These are phyloP conservation scores for Solanum medicagineum DNA, from an alignment of 257 asterid species.

Conservation along the genomic window DNA sequence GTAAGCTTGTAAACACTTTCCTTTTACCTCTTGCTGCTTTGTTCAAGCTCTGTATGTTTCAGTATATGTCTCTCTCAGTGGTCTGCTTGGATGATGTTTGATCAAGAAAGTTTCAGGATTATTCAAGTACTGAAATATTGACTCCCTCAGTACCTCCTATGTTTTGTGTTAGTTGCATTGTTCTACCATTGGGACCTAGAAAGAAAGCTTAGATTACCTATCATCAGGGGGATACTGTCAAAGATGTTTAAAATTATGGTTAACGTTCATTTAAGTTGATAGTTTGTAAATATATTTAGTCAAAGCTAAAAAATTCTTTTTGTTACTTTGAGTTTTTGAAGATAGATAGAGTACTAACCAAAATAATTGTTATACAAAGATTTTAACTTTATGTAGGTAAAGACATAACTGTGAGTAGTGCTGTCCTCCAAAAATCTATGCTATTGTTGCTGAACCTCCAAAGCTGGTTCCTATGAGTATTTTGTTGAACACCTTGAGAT, in stretches of 20 bases:
- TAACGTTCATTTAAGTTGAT: not conserved
- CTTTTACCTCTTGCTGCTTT: not conserved
- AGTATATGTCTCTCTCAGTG: not conserved
- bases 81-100: not conserved
- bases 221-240: not conserved
- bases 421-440: not conserved
- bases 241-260: not conserved
- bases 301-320: not conserved
- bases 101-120: not conserved
- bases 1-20: slow-evolving; percentile 17
- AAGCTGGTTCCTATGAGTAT: not conserved
- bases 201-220: not conserved
- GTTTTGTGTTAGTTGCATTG: not conserved
- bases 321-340: not conserved
- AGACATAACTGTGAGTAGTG: not conserved
- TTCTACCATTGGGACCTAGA: not conserved
- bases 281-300: not conserved
- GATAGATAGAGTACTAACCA: not conserved
- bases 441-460: not conserved
- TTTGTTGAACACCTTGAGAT: not conserved
- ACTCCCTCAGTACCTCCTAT: not conserved
- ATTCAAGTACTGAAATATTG: not conserved
- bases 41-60: not conserved
- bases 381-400: not conserved
- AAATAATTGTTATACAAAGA: not conserved